Base-by-base conservation (phyloP, 1,284 basidiomycete genomes). In the Boletus semigastroideus region DNA sequence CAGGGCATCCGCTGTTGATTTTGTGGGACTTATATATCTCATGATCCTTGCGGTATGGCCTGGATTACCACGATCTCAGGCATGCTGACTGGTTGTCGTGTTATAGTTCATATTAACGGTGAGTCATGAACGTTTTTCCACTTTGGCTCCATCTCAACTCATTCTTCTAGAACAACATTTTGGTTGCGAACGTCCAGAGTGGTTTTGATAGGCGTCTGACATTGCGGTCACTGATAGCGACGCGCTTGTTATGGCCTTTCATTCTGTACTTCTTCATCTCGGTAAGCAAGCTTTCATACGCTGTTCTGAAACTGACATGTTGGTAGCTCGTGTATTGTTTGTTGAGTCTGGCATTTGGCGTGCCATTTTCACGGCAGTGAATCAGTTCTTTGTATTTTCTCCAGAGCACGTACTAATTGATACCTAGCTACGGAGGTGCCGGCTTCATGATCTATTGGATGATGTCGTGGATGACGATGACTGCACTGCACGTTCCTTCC, bases 391-490 rank as follows among this genome's bases (percentile, higher is more conserved):
- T 45, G 11, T 16, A 14, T 48, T 38, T 1, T 22, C 39, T 34
- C 31, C 36, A n/a, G n/a, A 37, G 36, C 19, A 39, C 14, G 16
- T 31, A 22, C 45, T 61, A 30, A 56, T 31, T 36, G 12, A 22
- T 8, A 9, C 13, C 17, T 34, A 60, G 71, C 31, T 83, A 78
- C 52, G 78, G 79, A 9, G 65, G 70, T 27, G 75, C 69, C 0
- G 89, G 87, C 0, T 90, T 90, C 67, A 71, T 90, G 55, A 71
- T 90, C 20, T 89, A 87, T 72, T 90, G 87, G 84, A 85, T 87
- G 79, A 69, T 87, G 55, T 80, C 82, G 51, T 90, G 77, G 77
- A 57, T 80, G 43, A 80, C 74, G 14, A 87, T 87, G 84, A 62
- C 76, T 17, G 72, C 84, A 1, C 67, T 82, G 80, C 76, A 64